Percentiles rank a stretch among this genome's conserved stretches.
Conservation (phyloP, 371 early-diverging fungal species). For the Circinella minor region DNA sequence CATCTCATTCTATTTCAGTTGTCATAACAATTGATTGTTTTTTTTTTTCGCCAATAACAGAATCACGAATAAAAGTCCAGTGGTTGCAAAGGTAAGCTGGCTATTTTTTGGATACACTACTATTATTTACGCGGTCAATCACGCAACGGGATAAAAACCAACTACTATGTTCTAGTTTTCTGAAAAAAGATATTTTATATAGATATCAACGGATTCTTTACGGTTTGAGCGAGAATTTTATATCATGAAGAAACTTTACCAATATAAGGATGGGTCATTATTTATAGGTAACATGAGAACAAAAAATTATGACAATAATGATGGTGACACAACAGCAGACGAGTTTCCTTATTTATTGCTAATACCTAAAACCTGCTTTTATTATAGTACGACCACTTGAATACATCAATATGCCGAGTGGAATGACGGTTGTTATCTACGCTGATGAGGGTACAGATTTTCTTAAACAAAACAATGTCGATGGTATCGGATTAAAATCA, state of each 20-base stretch:
- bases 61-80: slow-evolving; percentile 41
- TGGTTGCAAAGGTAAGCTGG: slow-evolving; percentile 38
- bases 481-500: neutral
- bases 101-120: too few relatives aligned
- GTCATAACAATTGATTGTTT: too few relatives aligned
- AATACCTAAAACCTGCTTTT: neutral
- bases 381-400: slow-evolving; percentile 42
- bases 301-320: neutral
- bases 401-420: slow-evolving; percentile 40
- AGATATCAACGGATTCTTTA: slow-evolving; percentile 34
- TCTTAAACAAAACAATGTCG: neutral
- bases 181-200: neutral
- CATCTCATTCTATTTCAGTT: too few relatives aligned
- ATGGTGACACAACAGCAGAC: too few relatives aligned
- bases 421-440: slow-evolving; percentile 41
- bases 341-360: too few relatives aligned
- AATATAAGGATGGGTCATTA: slow-evolving; percentile 35
- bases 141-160: too few relatives aligned
- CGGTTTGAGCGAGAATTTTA: slow-evolving; percentile 48
- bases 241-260: slow-evolving; percentile 46
- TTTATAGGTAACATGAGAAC: slow-evolving; percentile 29
- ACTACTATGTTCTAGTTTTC: too few relatives aligned
- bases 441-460: slow-evolving; percentile 40
- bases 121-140: too few relatives aligned
- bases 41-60: slow-evolving; percentile 10